These are phyloP conservation scores for Hamigera avellanea DNA, from an alignment of 495 filamentous ascomycete genomes.

Conservation along the genomic window DNA sequence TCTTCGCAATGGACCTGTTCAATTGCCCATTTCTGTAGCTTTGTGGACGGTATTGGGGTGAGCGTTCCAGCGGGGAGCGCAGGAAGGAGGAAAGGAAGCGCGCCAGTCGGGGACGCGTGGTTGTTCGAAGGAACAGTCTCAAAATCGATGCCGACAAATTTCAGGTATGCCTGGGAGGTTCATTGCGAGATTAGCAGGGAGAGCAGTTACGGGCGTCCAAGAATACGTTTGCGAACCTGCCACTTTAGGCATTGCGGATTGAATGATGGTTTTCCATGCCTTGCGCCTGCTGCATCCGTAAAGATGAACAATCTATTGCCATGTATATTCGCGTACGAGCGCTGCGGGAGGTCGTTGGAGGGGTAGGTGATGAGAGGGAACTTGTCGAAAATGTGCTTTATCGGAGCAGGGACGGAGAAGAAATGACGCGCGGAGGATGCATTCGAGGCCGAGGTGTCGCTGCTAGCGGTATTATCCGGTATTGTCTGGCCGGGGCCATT, in stretches of 20 bases:
- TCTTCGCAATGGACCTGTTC: constrained; percentile 35
- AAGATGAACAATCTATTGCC: constrained; percentile 68
- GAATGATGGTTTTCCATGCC: constrained; percentile 58
- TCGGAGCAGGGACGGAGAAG: constrained; percentile 60
- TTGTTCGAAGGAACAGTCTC: constrained; percentile 67
- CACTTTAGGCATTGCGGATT: constrained; percentile 93
- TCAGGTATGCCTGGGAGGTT: constrained; percentile 62
- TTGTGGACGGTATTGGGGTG: constrained; percentile 48
- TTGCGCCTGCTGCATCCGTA: constrained; percentile 51
- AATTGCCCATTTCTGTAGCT: constrained; percentile 60
- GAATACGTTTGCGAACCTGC: constrained; percentile 55
- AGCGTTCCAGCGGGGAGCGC: constrained; percentile 15
- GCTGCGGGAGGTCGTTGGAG: constrained; percentile 63
- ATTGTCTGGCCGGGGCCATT: constrained; percentile 14
- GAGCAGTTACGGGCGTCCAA: not conserved
- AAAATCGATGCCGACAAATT: constrained; percentile 61
- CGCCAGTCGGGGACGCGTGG: constrained; percentile 81
- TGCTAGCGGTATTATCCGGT: constrained; percentile 4
- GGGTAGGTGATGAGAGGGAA: constrained; percentile 73
- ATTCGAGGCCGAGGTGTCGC: not conserved
- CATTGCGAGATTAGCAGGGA: constrained; percentile 4
- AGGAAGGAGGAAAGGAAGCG: constrained; percentile 78
- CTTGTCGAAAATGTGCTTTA: constrained; percentile 72
- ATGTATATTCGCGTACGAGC: constrained; percentile 36
- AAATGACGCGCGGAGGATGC: constrained; percentile 14